Conservation (phyloP, 306 rosid genomes). For the Neltuma alba region DNA sequence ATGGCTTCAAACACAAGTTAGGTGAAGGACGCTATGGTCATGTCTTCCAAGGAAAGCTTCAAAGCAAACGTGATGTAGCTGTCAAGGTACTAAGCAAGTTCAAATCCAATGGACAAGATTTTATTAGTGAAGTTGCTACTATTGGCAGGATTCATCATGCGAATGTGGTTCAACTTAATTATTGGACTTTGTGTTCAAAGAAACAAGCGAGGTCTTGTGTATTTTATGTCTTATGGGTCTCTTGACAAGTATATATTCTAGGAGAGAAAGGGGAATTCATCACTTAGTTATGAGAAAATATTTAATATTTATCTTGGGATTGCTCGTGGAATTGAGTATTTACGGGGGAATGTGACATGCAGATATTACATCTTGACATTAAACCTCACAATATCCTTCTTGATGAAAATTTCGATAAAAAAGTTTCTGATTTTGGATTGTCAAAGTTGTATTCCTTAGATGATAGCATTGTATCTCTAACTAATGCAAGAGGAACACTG, state of each 20-base stretch:
- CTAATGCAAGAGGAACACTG: neutral
- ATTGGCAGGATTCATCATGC: neutral
- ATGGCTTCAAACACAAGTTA: slow-evolving; percentile 9
- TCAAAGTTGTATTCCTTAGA: neutral
- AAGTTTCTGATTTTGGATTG: neutral
- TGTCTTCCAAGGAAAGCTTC: neutral
- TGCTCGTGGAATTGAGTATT: neutral
- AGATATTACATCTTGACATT: neutral
- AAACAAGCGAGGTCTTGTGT: neutral
- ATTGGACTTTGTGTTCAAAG: neutral
- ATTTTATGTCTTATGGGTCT: neutral
- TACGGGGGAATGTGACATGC: neutral
- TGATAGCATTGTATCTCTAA: neutral
- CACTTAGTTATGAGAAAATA: neutral
- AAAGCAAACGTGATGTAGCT: neutral
- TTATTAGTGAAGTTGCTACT: neutral
- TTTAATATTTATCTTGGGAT: neutral
- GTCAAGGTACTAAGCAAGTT: neutral
- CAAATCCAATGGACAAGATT: neutral
- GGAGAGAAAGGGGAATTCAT: neutral
- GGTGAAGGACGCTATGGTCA: neutral
- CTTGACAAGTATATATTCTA: neutral
- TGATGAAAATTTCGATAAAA: neutral
- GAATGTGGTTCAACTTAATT: neutral
- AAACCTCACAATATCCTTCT: neutral